Percentiles rank a stretch among this genome's conserved stretches.
Conservation (phyloP, 179 eudicot genomes). For the Nepenthes alata region DNA sequence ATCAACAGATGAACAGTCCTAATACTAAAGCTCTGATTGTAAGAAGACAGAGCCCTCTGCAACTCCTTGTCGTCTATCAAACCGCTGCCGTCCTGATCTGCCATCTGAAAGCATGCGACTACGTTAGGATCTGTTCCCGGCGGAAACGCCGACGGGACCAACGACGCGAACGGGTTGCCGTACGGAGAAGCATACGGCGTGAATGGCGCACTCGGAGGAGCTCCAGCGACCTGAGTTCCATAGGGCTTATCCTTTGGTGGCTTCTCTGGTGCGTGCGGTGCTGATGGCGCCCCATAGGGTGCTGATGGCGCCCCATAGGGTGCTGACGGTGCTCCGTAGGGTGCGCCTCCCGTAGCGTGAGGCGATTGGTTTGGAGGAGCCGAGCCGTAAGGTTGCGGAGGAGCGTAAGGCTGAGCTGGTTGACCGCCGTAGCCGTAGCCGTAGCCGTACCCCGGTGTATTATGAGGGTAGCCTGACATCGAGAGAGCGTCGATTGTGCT, state of each 20-base stretch:
- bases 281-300: slow-evolving; percentile 16
- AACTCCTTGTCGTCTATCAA: slow-evolving; percentile 83
- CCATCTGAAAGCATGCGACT: slow-evolving; percentile 59
- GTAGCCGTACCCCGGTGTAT: slow-evolving; percentile 16
- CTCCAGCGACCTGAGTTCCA: slow-evolving; percentile 34
- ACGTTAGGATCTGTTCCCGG: slow-evolving; percentile 90
- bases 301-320: slow-evolving; percentile 15
- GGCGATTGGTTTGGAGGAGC: not conserved
- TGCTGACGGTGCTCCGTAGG: slow-evolving; percentile 11
- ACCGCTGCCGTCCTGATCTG: slow-evolving; percentile 84
- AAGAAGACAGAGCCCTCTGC: slow-evolving; percentile 65
- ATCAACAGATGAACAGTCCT: slow-evolving; percentile 88
- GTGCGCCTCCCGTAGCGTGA: not conserved
- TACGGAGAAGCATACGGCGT: slow-evolving; percentile 10
- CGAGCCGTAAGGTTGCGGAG: slow-evolving; percentile 10
- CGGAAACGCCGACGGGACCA: slow-evolving; percentile 69
- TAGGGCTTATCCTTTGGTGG: slow-evolving; percentile 16
- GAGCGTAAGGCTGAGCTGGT: slow-evolving; percentile 9
- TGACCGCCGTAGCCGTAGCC: slow-evolving; percentile 16
- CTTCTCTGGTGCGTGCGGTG: slow-evolving; percentile 18
- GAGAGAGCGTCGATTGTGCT: not conserved
- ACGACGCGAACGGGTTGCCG: slow-evolving; percentile 51
- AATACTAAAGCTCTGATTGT: slow-evolving; percentile 68
- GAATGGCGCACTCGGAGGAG: slow-evolving; percentile 1
- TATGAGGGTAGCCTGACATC: slow-evolving; percentile 14